Evolutionary conservation across 805 yeast genomes (phyloP).

Genomic region (Candida koratica): DNA sequence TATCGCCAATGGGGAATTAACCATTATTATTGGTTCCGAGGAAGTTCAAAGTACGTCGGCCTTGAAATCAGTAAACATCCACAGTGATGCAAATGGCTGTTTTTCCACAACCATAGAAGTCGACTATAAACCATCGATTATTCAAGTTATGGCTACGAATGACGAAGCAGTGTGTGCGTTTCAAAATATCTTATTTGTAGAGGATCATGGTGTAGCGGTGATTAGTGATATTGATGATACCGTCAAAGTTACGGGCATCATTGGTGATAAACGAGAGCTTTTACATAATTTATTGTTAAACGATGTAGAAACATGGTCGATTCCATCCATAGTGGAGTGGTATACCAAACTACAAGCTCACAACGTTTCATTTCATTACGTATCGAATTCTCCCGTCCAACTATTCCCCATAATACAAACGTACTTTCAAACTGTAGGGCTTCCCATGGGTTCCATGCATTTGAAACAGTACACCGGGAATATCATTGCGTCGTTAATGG

Average conservation of each 20-base stretch:
- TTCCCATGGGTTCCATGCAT: conserved; percentile 82
- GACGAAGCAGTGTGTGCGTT: conserved; percentile 48
- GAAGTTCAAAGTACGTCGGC: conserved; percentile 25
- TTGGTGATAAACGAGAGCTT: conserved; percentile 80
- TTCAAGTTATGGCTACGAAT: conserved; percentile 46
- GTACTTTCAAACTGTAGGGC: conserved; percentile 49
- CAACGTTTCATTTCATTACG: conserved; percentile 77
- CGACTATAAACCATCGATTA: conserved; percentile 55
- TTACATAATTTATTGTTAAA: conserved; percentile 73
- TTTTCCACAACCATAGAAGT: conserved; percentile 53
- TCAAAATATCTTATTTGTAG: conserved; percentile 43
- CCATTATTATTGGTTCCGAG: conserved; percentile 54
- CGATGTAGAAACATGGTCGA: conserved; percentile 60
- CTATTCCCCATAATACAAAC: conserved; percentile 57
- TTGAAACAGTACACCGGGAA: conserved; percentile 85
- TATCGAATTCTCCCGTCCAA: conserved; percentile 95
- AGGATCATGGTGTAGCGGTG: conserved; percentile 55
- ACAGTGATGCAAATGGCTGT: conserved; percentile 66
- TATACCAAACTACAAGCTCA: conserved; percentile 46
- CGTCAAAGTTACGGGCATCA: conserved; percentile 82
- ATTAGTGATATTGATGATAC: conserved; percentile 96
- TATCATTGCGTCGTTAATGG: conserved; percentile 74
- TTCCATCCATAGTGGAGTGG: conserved; percentile 76
- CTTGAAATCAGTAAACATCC: conserved; percentile 26
- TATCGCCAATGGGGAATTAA: conserved; percentile 53